A percentile compares a stretch with the other conserved stretches of the same genome.
Conservation (phyloP, 305 asterid genomes). For the Rubia balearica region DNA sequence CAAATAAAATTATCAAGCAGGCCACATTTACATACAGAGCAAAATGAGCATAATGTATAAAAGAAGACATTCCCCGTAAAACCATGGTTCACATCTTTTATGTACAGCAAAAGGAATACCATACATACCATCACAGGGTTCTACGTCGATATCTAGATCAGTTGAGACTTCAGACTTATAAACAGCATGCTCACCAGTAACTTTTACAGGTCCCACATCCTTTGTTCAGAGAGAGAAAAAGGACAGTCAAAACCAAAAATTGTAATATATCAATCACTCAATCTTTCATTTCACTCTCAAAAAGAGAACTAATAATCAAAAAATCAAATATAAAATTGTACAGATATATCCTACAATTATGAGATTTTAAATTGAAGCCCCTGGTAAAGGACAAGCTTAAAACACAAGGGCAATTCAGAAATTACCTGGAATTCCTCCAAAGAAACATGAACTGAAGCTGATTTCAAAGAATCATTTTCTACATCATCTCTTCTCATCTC, state of each 20-base stretch:
- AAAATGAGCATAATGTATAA: neutral
- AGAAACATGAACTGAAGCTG: conserved; percentile 29
- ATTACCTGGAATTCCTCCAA: conserved; percentile 45
- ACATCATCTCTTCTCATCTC: conserved; percentile 34
- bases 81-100: neutral
- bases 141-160: conserved; percentile 28
- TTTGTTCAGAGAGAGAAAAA: conserved; percentile 16
- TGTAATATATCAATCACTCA: neutral
- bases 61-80: neutral
- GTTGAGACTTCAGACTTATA: conserved; percentile 12
- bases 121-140: conserved; percentile 33
- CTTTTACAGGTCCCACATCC: conserved; percentile 36
- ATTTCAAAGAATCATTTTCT: conserved; percentile 23
- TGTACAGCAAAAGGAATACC: neutral
- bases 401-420: neutral
- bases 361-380: neutral
- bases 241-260: conserved; percentile 11
- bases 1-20: conserved; percentile 4
- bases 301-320: neutral
- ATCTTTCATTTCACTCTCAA: conserved; percentile 4
- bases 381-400: conserved; percentile 5
- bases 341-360: neutral
- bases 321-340: neutral
- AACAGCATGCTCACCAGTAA: conserved; percentile 36
- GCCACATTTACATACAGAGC: neutral